Evolutionary conservation across 2,329 filamentous ascomycete genomes (phyloP).

Genomic region (Colletotrichum destructivum): DNA sequence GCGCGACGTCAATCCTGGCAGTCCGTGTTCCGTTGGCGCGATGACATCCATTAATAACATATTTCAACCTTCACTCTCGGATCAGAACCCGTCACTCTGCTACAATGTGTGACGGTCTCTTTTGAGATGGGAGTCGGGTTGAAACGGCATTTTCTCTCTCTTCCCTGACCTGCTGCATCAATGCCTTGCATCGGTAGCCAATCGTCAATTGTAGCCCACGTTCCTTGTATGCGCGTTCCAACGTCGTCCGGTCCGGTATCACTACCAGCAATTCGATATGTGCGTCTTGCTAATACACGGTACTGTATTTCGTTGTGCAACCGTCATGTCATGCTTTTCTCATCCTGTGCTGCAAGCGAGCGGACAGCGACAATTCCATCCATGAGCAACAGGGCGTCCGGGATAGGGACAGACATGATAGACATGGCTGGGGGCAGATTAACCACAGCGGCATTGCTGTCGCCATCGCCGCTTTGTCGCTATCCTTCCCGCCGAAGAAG

Average conservation of each 20-base stretch:
- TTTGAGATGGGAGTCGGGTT: background rate
- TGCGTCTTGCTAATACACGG: background rate
- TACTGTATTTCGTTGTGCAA: background rate
- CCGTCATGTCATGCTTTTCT: too few species aligned
- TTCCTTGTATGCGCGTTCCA: slow-evolving; percentile 2
- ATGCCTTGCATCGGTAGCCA: background rate
- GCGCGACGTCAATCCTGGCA: background rate
- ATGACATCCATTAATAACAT: background rate
- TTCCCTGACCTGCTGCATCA: background rate
- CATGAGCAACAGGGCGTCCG: background rate
- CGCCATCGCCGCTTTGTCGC: background rate
- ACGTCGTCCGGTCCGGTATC: slow-evolving; percentile 19
- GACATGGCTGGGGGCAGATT: background rate
- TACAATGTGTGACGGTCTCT: background rate
- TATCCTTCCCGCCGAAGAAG: too few species aligned
- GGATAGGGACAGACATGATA: background rate
- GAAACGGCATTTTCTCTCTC: background rate
- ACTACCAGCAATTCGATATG: background rate
- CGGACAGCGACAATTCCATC: background rate
- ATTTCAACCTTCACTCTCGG: too few species aligned
- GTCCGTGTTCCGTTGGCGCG: background rate
- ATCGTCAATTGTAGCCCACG: slow-evolving; percentile 8
- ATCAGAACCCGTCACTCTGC: background rate
- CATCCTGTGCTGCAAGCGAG: background rate
- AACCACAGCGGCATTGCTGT: background rate